Conservation (phyloP, 2,329 filamentous ascomycete species). For the Penicillium sp. region DNA sequence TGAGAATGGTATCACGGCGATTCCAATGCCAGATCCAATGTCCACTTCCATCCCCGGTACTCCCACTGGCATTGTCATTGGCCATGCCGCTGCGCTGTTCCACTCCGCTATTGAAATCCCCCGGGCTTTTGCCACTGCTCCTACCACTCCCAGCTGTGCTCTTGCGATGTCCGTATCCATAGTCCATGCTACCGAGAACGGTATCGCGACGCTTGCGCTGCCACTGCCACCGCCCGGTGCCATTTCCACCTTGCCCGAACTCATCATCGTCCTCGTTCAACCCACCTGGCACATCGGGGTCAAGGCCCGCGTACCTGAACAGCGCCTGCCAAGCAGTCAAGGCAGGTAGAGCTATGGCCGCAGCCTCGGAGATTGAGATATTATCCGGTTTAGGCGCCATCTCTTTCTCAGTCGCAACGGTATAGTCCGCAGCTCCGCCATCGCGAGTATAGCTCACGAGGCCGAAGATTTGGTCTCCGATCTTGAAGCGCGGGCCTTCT, state of each 20-base stretch:
- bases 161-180: conserved; percentile 7
- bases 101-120: not conserved
- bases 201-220: conserved; percentile 1
- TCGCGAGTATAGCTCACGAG: conserved; percentile 41
- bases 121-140: not conserved
- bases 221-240: conserved; percentile 7
- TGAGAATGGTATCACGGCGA: not conserved
- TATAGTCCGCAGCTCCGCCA: conserved; percentile 46
- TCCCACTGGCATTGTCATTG: conserved; percentile 5
- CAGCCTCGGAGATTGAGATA: conserved; percentile 36
- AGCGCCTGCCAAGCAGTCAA: conserved; percentile 48
- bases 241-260: not conserved
- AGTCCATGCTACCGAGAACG: conserved; percentile 3
- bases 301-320: conserved; percentile 38
- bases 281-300: conserved; percentile 22
- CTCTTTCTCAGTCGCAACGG: conserved; percentile 41
- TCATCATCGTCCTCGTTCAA: not conserved
- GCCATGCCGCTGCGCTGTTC: not conserved
- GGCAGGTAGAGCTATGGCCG: conserved; percentile 40
- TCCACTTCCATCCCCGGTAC: conserved; percentile 1
- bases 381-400: conserved; percentile 42
- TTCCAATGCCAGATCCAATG: conserved; percentile 12
- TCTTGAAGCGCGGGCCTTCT: conserved; percentile 40
- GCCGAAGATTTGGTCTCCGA: conserved; percentile 44
- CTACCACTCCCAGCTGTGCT: not conserved